Percentiles rank a stretch among this genome's conserved stretches.
phyloP scores from a whole-genome alignment of 495 filamentous ascomycete genomes.

The Paragyromitra xinjiangensis region DNA sequence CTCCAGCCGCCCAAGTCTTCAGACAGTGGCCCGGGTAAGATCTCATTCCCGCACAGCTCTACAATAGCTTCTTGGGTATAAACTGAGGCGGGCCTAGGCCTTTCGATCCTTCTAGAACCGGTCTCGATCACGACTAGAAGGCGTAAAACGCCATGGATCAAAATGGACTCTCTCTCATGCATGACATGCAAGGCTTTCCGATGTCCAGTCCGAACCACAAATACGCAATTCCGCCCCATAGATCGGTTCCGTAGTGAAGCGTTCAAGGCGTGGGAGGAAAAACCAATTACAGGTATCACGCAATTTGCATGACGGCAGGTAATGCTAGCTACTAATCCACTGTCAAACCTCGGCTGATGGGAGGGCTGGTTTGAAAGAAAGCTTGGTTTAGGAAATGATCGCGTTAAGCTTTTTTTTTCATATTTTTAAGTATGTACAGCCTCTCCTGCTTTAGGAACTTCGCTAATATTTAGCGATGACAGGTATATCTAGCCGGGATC shows the following conservation, averaged over 20 bases:
- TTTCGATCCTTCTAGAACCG: background rate
- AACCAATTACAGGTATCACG: background rate
- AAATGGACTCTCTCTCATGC: background rate
- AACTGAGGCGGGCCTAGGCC: background rate
- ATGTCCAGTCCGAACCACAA: background rate
- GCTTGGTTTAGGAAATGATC: too few relatives aligned
- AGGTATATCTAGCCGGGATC: slow-evolving; percentile 10
- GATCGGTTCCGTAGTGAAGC: background rate
- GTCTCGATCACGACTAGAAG: background rate
- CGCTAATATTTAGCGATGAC: slow-evolving; percentile 25
- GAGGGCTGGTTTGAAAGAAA: too few relatives aligned
- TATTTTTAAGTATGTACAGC: background rate
- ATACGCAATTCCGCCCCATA: background rate
- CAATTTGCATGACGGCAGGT: too few relatives aligned
- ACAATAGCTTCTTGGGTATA: background rate
- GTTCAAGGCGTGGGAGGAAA: background rate
- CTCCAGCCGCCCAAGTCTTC: background rate
- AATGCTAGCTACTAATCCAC: too few relatives aligned
- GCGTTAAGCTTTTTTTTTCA: too few relatives aligned
- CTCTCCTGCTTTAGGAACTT: slow-evolving; percentile 14
- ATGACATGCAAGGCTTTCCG: background rate
- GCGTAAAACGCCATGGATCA: background rate
- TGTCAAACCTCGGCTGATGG: too few relatives aligned
- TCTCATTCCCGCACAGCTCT: background rate
- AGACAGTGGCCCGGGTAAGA: background rate